These are phyloP conservation scores for Solanum stenotomum DNA, from an alignment of 257 asterid species.

Conservation along the genomic window DNA sequence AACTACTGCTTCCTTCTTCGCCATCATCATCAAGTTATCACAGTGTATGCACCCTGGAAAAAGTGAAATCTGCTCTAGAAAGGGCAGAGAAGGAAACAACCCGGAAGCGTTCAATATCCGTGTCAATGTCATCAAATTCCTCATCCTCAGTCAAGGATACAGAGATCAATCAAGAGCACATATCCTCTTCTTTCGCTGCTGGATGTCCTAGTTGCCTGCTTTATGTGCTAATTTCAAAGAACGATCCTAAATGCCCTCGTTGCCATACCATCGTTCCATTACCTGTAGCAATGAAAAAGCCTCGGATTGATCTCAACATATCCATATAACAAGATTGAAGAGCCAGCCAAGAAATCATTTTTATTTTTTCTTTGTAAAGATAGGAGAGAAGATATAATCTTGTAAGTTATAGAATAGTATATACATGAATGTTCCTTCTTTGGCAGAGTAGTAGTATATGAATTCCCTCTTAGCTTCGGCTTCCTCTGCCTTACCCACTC, in stretches of 20 bases:
- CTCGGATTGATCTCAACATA: conserved; percentile 67
- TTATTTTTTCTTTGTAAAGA: conserved; percentile 34
- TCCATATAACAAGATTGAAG: conserved; percentile 28
- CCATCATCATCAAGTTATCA: conserved; percentile 29
- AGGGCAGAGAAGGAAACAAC: conserved; percentile 62
- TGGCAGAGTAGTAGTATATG: background rate
- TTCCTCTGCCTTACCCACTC: background rate
- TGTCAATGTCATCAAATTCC: conserved; percentile 53
- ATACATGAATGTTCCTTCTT: conserved; percentile 12
- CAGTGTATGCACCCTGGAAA: conserved; percentile 87
- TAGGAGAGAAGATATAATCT: conserved; percentile 11
- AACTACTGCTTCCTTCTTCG: conserved; percentile 33
- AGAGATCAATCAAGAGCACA: conserved; percentile 32
- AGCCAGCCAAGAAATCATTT: background rate
- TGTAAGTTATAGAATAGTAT: conserved; percentile 25
- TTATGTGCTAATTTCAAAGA: conserved; percentile 47
- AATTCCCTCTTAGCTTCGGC: background rate
- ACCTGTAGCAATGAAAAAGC: conserved; percentile 48
- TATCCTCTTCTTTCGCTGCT: conserved; percentile 45
- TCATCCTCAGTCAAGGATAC: conserved; percentile 49
- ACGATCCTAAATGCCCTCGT: conserved; percentile 64
- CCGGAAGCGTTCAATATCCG: conserved; percentile 46
- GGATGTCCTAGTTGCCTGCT: conserved; percentile 72
- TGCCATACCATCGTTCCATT: conserved; percentile 46
- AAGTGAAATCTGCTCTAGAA: conserved; percentile 73